Evolutionary conservation across 163 green algal species (phyloP).

Genomic region (Scenedesmus sp.): DNA sequence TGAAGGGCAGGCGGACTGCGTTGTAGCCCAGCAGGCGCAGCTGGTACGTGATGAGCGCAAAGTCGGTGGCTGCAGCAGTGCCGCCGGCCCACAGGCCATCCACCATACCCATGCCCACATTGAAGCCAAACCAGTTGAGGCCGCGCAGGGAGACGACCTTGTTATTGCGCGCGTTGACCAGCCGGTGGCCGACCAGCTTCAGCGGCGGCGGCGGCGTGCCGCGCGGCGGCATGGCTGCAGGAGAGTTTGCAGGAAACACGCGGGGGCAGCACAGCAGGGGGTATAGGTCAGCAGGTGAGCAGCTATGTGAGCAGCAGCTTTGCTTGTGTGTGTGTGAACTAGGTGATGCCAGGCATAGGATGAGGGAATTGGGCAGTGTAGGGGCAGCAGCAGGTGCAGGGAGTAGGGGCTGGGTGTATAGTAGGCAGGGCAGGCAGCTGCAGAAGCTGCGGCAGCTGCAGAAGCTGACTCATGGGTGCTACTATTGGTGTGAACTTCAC

Average conservation of each 20-base stretch:
- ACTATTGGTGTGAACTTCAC: not conserved
- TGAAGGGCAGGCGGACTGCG: slow-evolving; percentile 50
- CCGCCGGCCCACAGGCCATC: slow-evolving; percentile 50
- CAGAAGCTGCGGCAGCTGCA: not conserved
- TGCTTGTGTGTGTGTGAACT: not conserved
- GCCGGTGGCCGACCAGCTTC: slow-evolving; percentile 16
- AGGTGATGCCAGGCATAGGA: not conserved
- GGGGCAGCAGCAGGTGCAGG: not conserved
- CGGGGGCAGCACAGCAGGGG: slow-evolving; percentile 1
- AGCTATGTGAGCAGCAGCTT: no score
- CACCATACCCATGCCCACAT: slow-evolving; percentile 54
- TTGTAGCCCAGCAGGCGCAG: slow-evolving; percentile 57
- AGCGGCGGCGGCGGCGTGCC: slow-evolving; percentile 49
- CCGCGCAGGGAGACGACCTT: slow-evolving; percentile 30
- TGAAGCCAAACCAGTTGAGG: slow-evolving; percentile 56
- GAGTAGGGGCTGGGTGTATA: not conserved
- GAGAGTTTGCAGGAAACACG: not conserved
- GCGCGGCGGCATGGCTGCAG: slow-evolving; percentile 33
- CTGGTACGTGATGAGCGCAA: slow-evolving; percentile 47
- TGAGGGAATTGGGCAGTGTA: no score
- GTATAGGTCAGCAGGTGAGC: not conserved
- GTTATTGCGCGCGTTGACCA: slow-evolving; percentile 46
- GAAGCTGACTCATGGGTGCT: not conserved
- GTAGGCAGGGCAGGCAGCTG: not conserved
- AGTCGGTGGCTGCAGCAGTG: slow-evolving; percentile 47